phyloP scores from a whole-genome alignment of 2,329 filamentous ascomycete genomes.

The Diaporthe velutina region DNA sequence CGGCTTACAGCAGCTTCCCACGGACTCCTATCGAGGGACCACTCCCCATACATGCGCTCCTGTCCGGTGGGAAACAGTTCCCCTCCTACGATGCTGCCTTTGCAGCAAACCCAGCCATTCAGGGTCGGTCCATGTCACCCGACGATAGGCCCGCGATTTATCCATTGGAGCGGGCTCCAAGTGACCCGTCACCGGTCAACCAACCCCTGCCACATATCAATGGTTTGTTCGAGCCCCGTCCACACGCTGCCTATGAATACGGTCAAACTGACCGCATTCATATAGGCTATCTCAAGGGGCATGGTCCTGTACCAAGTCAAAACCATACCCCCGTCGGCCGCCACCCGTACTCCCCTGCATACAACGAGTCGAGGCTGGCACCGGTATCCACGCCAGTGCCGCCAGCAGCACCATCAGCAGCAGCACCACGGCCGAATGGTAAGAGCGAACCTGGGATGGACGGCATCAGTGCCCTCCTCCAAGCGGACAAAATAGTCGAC shows the following conservation, averaged over 20 bases:
- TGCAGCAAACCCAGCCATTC: conserved; percentile 17
- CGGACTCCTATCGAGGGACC: conserved; percentile 64
- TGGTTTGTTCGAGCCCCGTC: conserved; percentile 35
- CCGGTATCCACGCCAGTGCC: conserved; percentile 37
- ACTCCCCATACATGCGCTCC: conserved; percentile 67
- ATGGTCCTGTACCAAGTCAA: conserved; percentile 16
- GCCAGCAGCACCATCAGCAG: not conserved
- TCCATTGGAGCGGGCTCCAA: conserved; percentile 29
- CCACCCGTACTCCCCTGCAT: conserved; percentile 34
- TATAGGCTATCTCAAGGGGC: conserved; percentile 43
- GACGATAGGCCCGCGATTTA: conserved; percentile 30
- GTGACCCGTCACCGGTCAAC: conserved; percentile 26
- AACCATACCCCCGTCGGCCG: not conserved
- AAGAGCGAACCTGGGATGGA: conserved; percentile 58
- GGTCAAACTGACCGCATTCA: not conserved
- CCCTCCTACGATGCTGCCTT: conserved; percentile 33
- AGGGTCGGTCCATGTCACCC: conserved; percentile 40
- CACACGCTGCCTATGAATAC: not conserved
- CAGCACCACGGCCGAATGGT: conserved; percentile 39
- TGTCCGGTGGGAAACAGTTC: conserved; percentile 49
- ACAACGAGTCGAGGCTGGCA: conserved; percentile 19
- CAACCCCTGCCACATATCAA: conserved; percentile 37
- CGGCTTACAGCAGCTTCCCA: conserved; percentile 50
- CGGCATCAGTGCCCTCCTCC: conserved; percentile 70
- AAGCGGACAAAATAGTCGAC: conserved; percentile 71